phyloP scores from a whole-genome alignment of 768 basidiomycete genomes.

The Hypholoma sublateritium region DNA sequence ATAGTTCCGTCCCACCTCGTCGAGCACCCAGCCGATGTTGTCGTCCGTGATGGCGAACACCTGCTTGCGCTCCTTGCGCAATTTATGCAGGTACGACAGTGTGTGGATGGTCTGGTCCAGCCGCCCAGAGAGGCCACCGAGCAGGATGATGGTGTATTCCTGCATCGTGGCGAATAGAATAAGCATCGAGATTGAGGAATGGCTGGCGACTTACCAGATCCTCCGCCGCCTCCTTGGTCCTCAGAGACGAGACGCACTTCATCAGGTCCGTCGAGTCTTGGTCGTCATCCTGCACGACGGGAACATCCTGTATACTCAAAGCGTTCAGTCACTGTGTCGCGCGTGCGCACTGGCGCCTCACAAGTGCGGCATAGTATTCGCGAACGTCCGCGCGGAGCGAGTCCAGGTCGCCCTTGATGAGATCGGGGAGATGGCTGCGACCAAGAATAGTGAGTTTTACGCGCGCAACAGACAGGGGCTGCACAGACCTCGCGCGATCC shows the following conservation, averaged over 20 bases:
- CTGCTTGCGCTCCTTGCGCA: conserved; percentile 56
- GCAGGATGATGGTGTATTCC: conserved; percentile 70
- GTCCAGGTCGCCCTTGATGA: conserved; percentile 95
- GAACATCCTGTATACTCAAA: conserved; percentile 55
- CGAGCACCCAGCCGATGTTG: conserved; percentile 87
- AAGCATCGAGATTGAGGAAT: too few relatives aligned
- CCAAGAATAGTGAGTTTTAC: too few relatives aligned
- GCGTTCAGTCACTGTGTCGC: neutral
- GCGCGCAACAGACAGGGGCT: neutral
- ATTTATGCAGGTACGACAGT: conserved; percentile 80
- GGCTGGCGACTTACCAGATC: conserved; percentile 31
- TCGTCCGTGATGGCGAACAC: conserved; percentile 88
- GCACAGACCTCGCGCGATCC: conserved; percentile 18
- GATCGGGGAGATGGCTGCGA: conserved; percentile 70
- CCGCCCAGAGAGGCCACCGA: conserved; percentile 89
- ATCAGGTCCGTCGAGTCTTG: conserved; percentile 93
- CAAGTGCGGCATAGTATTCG: conserved; percentile 61
- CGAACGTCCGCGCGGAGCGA: conserved; percentile 78
- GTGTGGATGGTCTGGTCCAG: conserved; percentile 94
- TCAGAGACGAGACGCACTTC: conserved; percentile 78
- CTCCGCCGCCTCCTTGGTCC: conserved; percentile 51
- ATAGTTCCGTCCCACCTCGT: conserved; percentile 23
- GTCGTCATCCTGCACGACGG: conserved; percentile 63
- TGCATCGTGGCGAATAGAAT: neutral
- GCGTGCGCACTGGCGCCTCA: conserved; percentile 25